phyloP scores from a whole-genome alignment of 148 eudicot genomes.

The Nepenthes gracilis region DNA sequence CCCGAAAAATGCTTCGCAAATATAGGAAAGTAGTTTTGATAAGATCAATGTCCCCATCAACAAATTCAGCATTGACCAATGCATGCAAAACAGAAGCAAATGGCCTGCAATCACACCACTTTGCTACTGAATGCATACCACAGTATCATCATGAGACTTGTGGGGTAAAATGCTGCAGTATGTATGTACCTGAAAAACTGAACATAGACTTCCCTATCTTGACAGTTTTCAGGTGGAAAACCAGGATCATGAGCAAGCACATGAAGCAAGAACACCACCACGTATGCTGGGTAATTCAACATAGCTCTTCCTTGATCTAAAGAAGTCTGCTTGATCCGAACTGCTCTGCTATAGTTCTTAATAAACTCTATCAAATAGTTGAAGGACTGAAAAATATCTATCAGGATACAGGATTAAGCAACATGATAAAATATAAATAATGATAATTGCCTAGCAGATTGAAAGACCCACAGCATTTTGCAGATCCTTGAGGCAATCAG shows the following conservation, averaged over 20 bases:
- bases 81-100: conserved; percentile 47
- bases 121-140: conserved; percentile 3
- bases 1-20: conserved; percentile 50
- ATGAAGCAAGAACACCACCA: conserved; percentile 75
- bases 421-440: conserved; percentile 3
- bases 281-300: conserved; percentile 51
- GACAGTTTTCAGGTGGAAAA: conserved; percentile 46
- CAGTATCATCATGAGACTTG: background rate
- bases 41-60: conserved; percentile 29
- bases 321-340: conserved; percentile 17
- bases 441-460: background rate
- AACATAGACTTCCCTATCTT: conserved; percentile 35
- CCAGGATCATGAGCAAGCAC: conserved; percentile 74
- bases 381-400: conserved; percentile 35
- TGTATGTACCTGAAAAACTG: conserved; percentile 56
- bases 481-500: conserved; percentile 40
- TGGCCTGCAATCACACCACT: conserved; percentile 46
- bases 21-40: conserved; percentile 27
- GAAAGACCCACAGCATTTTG: conserved; percentile 41
- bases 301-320: conserved; percentile 21
- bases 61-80: conserved; percentile 28
- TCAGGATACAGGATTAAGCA: conserved; percentile 6
- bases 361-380: conserved; percentile 60
- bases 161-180: background rate
- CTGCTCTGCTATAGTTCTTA: conserved; percentile 32